Evolutionary conservation across 805 yeast genomes (phyloP).

Genomic region (Schizosaccharomyces lindneri): DNA sequence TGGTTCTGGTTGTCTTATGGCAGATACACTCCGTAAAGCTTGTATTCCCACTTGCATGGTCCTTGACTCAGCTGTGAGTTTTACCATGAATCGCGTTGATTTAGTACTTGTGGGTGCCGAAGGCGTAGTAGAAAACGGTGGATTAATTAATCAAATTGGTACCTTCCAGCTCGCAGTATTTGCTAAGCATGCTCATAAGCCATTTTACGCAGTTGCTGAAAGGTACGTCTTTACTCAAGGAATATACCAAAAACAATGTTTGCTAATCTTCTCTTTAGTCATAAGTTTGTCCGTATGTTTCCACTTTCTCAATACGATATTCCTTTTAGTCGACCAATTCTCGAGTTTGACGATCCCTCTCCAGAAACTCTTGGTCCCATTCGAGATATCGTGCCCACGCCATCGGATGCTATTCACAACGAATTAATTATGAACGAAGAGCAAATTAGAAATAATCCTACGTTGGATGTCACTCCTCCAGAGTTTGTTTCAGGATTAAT

Average conservation of each 20-base stretch:
- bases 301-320: constrained; percentile 84
- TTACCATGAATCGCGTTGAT: constrained; percentile 70
- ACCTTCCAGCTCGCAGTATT: constrained; percentile 83
- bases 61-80: constrained; percentile 85
- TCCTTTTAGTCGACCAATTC: constrained; percentile 27
- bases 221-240: constrained; percentile 9
- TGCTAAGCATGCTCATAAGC: constrained; percentile 74
- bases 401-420: background rate
- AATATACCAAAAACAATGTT: background rate
- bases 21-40: constrained; percentile 33
- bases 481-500: constrained; percentile 84
- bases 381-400: background rate
- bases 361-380: background rate
- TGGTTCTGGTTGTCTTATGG: constrained; percentile 49
- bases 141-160: constrained; percentile 83
- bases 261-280: constrained; percentile 18
- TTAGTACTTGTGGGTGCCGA: constrained; percentile 94
- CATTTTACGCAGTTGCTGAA: constrained; percentile 82
- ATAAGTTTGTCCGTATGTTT: constrained; percentile 86
- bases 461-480: constrained; percentile 84
- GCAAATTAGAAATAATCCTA: constrained; percentile 19
- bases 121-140: constrained; percentile 97
- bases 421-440: constrained; percentile 1
- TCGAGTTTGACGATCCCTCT: background rate
- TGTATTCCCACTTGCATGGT: constrained; percentile 74